These are phyloP conservation scores for Ganoderma resinaceum DNA, from an alignment of 1,284 basidiomycete genomes.

Conservation along the genomic window DNA sequence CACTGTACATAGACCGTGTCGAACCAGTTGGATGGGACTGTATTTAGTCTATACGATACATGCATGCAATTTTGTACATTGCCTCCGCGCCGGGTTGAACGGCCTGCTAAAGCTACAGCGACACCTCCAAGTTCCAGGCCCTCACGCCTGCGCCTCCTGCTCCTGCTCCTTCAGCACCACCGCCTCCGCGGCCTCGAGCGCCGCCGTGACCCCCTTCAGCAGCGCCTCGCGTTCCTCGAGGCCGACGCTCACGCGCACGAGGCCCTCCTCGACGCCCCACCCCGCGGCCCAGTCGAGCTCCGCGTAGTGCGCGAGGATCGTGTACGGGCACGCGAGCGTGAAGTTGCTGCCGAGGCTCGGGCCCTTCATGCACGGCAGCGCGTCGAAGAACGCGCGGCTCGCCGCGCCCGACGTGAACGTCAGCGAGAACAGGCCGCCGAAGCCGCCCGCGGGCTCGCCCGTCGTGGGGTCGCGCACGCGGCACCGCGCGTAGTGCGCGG, in stretches of 20 bases:
- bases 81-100: constrained; percentile 12
- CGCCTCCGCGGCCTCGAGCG: constrained; percentile 74
- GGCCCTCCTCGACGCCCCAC: constrained; percentile 85
- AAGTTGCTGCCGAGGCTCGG: constrained; percentile 97
- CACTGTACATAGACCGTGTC: background rate
- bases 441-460: constrained; percentile 75
- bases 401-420: constrained; percentile 80
- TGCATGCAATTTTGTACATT: constrained; percentile 5
- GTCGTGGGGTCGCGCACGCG: too few species aligned
- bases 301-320: constrained; percentile 90
- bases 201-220: constrained; percentile 66
- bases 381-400: constrained; percentile 88
- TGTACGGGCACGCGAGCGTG: constrained; percentile 93
- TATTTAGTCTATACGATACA: constrained; percentile 24
- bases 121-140: background rate
- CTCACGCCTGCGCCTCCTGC: background rate
- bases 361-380: constrained; percentile 86
- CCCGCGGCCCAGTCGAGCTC: constrained; percentile 93
- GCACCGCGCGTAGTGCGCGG: constrained; percentile 77
- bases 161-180: constrained; percentile 10
- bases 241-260: constrained; percentile 93
- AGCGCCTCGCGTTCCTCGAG: constrained; percentile 81
- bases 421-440: constrained; percentile 92
- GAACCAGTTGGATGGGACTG: constrained; percentile 28
- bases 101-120: constrained; percentile 13